These are phyloP conservation scores for Fistulina hepatica DNA, from an alignment of 1,284 basidiomycete species.

Conservation along the genomic window DNA sequence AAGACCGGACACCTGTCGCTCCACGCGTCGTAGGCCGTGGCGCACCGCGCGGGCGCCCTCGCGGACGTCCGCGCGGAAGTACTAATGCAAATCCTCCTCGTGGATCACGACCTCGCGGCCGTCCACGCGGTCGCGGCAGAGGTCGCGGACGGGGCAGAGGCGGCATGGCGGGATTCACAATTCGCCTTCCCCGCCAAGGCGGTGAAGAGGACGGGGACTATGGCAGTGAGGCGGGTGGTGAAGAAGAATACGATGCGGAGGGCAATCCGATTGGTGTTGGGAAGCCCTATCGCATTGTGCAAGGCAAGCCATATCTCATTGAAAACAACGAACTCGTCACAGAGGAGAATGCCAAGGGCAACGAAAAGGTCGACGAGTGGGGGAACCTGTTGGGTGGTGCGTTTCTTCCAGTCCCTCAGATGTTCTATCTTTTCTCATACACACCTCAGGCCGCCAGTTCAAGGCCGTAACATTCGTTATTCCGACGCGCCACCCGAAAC, in stretches of 20 bases:
- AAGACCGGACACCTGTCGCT: slow-evolving; percentile 18
- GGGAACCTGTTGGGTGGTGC: slow-evolving; percentile 77
- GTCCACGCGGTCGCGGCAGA: slow-evolving; percentile 28
- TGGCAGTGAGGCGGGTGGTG: slow-evolving; percentile 17
- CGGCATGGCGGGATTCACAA: slow-evolving; percentile 28
- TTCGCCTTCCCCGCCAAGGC: slow-evolving; percentile 33
- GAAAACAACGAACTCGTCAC: slow-evolving; percentile 85
- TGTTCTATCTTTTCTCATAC: slow-evolving; percentile 3
- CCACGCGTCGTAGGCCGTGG: too few relatives aligned
- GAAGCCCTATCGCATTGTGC: slow-evolving; percentile 62
- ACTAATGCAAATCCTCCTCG: slow-evolving; percentile 14
- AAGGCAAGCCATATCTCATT: slow-evolving; percentile 67
- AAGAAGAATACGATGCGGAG: slow-evolving; percentile 34
- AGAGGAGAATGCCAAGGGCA: slow-evolving; percentile 76
- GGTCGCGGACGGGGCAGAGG: slow-evolving; percentile 27
- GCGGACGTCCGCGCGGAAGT: slow-evolving; percentile 14
- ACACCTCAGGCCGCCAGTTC: slow-evolving; percentile 65
- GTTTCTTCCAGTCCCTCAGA: slow-evolving; percentile 3
- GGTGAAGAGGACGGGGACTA: slow-evolving; percentile 34
- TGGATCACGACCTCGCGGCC: slow-evolving; percentile 27
- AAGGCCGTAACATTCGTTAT: slow-evolving; percentile 83
- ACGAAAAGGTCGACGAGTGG: slow-evolving; percentile 81
- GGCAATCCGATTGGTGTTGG: slow-evolving; percentile 42
- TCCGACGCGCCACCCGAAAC: slow-evolving; percentile 71
- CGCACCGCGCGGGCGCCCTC: slow-evolving; percentile 20